These are phyloP conservation scores for Capronia americana DNA, from an alignment of 2,329 filamentous ascomycete genomes.

Conservation along the genomic window DNA sequence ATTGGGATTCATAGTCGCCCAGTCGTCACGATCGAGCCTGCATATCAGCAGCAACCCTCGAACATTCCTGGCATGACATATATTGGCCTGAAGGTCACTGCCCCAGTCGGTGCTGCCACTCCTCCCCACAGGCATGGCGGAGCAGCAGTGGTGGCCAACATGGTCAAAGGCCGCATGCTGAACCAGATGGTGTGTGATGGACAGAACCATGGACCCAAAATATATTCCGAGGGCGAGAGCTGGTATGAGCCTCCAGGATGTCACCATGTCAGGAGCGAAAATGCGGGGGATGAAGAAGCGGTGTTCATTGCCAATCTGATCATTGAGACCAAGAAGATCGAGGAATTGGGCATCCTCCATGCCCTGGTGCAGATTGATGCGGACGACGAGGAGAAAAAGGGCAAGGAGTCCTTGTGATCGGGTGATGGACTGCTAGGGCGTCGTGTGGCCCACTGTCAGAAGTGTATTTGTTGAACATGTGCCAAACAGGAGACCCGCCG, in stretches of 20 bases:
- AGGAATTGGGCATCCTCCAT: constrained; percentile 2
- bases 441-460: not conserved
- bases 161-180: constrained; percentile 45
- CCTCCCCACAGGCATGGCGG: not conserved
- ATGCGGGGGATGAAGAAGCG: constrained; percentile 22
- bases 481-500: not conserved
- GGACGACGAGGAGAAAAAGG: constrained; percentile 16
- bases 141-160: not conserved
- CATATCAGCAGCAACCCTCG: not conserved
- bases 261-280: constrained; percentile 23
- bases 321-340: constrained; percentile 19
- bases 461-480: not conserved
- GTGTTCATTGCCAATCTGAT: constrained; percentile 25
- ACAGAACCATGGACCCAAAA: constrained; percentile 39
- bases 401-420: not conserved
- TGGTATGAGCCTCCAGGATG: constrained; percentile 29
- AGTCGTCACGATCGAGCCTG: not conserved
- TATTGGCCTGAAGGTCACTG: not conserved
- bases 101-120: no score
- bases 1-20: not conserved
- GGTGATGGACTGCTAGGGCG: not conserved
- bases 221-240: constrained; percentile 14
- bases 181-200: constrained; percentile 60
- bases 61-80: not conserved
- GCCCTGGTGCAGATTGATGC: constrained; percentile 14